Conservation (phyloP, 2,329 filamentous ascomycete genomes). For the Rhynchosporium agropyri region DNA sequence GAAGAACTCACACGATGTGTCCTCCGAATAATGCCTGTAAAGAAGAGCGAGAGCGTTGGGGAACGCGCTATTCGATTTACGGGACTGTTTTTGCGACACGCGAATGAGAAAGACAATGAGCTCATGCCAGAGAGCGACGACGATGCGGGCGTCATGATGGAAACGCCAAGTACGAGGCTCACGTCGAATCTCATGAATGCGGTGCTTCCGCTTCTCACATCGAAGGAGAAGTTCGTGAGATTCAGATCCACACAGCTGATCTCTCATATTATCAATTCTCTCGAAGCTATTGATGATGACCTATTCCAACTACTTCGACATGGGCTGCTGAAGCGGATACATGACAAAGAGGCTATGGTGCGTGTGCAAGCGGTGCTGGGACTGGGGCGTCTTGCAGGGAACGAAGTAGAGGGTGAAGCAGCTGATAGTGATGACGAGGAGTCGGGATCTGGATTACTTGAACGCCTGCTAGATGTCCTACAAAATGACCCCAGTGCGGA, state of each 20-base stretch:
- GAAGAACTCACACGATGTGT: slow-evolving; percentile 82
- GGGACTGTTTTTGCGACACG: slow-evolving; percentile 80
- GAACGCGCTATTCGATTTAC: slow-evolving; percentile 85
- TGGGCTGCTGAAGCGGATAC: slow-evolving; percentile 79
- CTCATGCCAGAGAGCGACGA: slow-evolving; percentile 64
- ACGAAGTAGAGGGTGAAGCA: slow-evolving; percentile 70
- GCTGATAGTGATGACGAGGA: slow-evolving; percentile 74
- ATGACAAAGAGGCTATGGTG: slow-evolving; percentile 92
- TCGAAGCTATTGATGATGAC: slow-evolving; percentile 90
- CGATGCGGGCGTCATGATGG: slow-evolving; percentile 70
- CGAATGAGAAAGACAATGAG: slow-evolving; percentile 71
- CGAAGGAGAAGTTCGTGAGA: slow-evolving; percentile 91
- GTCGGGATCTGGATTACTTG: slow-evolving; percentile 69
- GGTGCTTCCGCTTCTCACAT: slow-evolving; percentile 73
- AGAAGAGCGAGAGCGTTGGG: slow-evolving; percentile 87
- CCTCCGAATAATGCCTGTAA: slow-evolving; percentile 79
- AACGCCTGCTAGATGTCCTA: slow-evolving; percentile 83
- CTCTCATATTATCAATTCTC: slow-evolving; percentile 87
- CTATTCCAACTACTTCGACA: slow-evolving; percentile 81
- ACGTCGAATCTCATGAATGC: slow-evolving; percentile 73
- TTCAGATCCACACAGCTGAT: slow-evolving; percentile 89
- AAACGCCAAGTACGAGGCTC: slow-evolving; percentile 83
- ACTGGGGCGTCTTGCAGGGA: slow-evolving; percentile 80
- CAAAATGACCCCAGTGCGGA: slow-evolving; percentile 95
- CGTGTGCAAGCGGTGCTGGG: slow-evolving; percentile 90